phyloP scores from a whole-genome alignment of 345 rosid species.

The Passiflora organensis region DNA sequence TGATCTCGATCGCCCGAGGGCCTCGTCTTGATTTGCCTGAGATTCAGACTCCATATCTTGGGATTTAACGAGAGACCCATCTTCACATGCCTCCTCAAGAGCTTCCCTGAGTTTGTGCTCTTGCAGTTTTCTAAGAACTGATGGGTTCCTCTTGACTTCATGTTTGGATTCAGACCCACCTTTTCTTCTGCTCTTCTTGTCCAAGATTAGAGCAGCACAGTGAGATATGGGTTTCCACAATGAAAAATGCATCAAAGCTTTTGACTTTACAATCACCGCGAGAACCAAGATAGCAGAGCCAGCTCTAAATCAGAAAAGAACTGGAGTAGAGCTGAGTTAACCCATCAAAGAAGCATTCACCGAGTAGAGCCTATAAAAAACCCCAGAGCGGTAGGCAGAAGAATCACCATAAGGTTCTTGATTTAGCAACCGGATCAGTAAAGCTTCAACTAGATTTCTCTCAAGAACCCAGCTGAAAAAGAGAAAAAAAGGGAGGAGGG shows the following conservation, averaged over 20 bases:
- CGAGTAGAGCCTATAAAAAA: conserved; percentile 8
- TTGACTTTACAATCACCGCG: conserved; percentile 12
- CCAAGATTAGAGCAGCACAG: conserved; percentile 87
- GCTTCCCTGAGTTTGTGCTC: conserved; percentile 91
- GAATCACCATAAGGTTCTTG: not conserved
- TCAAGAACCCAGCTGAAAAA: conserved; percentile 14
- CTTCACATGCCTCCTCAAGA: conserved; percentile 91
- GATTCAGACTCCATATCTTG: conserved; percentile 65
- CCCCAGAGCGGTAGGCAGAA: conserved; percentile 4
- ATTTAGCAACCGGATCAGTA: conserved; percentile 33
- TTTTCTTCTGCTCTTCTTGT: conserved; percentile 74
- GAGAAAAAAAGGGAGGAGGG: not conserved
- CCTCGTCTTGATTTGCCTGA: conserved; percentile 48
- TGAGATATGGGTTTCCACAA: conserved; percentile 97
- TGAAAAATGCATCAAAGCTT: conserved; percentile 81
- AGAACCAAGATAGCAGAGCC: conserved; percentile 22
- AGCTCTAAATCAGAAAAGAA: conserved; percentile 17
- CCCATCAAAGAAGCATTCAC: conserved; percentile 26
- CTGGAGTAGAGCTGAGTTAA: conserved; percentile 2
- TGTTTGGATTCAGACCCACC: conserved; percentile 59
- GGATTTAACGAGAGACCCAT: conserved; percentile 80
- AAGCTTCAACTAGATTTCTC: conserved; percentile 22
- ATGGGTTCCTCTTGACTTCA: conserved; percentile 41
- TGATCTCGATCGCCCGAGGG: conserved; percentile 83
- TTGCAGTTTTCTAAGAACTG: conserved; percentile 62